A percentile compares a stretch with the other conserved stretches of the same genome.
phyloP scores from a whole-genome alignment of 2,329 filamentous ascomycete genomes.

The Paraphoma chrysanthemicola region DNA sequence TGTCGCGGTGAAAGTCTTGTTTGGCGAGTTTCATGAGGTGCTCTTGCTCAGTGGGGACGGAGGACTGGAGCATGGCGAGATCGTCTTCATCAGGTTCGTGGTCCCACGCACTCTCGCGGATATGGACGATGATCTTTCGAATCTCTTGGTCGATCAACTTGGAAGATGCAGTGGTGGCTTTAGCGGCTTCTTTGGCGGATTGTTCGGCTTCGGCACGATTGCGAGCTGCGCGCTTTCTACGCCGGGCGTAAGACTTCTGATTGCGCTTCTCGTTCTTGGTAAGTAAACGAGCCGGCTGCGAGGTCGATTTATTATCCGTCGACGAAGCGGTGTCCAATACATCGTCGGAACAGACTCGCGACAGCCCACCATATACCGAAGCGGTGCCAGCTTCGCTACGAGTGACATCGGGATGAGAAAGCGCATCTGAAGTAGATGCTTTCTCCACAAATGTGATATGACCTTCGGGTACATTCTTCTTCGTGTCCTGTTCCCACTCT shows the following conservation, averaged over 20 bases:
- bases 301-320: neutral
- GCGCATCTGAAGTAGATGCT: no score
- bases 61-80: no score
- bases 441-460: no score
- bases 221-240: neutral
- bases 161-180: neutral
- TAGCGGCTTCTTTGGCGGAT: neutral
- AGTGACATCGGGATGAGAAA: no score
- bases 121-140: neutral
- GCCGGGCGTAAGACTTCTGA: neutral
- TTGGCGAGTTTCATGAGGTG: no score
- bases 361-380: neutral
- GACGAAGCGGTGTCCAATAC: neutral
- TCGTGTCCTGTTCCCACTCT: neutral
- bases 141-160: neutral
- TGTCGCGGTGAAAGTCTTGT: no score
- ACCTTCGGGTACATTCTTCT: neutral
- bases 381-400: no score
- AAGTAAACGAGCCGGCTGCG: neutral
- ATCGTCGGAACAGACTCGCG: neutral
- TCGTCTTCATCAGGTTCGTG: no score
- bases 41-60: no score
- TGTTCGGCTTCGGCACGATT: neutral
- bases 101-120: neutral
- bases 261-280: neutral